These are phyloP conservation scores for Mortierella sp. DNA, from an alignment of 371 early-diverging fungal species.

Conservation along the genomic window DNA sequence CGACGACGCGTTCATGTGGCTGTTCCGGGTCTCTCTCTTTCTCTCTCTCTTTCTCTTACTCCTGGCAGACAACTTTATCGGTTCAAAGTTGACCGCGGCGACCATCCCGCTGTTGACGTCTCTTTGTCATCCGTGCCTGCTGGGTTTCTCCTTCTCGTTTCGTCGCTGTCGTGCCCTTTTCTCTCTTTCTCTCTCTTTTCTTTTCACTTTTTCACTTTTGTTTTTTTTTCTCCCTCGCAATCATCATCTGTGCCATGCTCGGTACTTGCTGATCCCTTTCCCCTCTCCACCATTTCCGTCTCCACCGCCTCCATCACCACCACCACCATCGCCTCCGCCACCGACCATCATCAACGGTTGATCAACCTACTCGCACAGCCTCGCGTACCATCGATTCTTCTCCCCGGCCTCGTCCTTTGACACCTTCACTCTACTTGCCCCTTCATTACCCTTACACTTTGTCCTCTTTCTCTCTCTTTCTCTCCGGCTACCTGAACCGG, in stretches of 20 bases:
- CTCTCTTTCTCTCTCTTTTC: background rate
- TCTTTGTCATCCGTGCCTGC: too few species aligned
- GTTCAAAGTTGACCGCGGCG: too few species aligned
- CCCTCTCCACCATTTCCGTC: background rate
- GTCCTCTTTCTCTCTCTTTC: background rate
- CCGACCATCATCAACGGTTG: background rate
- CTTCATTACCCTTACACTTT: background rate
- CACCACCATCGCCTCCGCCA: background rate
- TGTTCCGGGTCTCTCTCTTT: background rate
- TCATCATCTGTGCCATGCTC: too few species aligned
- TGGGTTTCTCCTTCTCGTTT: too few species aligned
- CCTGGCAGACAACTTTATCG: too few species aligned
- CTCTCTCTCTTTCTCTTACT: background rate
- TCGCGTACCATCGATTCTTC: background rate
- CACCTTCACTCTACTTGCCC: background rate
- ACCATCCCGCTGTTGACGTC: too few species aligned
- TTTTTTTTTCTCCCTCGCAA: background rate
- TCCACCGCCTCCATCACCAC: constrained; percentile 1
- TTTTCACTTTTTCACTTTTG: background rate
- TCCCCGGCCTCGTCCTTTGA: background rate
- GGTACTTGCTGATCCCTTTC: background rate
- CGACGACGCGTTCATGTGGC: background rate
- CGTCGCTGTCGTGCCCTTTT: background rate
- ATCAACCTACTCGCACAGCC: background rate
- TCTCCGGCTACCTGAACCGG: too few species aligned